A percentile compares a stretch with the other conserved stretches of the same genome.
Conservation (phyloP, 441 rosid species). For the Adansonia gregorii region DNA sequence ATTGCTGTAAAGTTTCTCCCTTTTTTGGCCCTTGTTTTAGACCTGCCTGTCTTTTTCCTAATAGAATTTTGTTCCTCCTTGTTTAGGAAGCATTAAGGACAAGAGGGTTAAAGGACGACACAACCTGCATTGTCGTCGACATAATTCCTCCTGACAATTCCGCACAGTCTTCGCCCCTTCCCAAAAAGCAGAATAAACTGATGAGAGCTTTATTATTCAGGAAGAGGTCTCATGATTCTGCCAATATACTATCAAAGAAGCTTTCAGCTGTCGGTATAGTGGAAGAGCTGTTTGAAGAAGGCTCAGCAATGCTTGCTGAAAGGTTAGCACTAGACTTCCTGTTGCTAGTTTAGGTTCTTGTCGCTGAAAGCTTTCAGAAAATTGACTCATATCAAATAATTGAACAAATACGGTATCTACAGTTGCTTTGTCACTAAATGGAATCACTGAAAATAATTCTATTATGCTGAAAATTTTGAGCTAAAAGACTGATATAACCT, state of each 20-base stretch:
- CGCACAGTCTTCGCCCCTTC: slow-evolving; percentile 40
- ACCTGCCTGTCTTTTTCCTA: neutral
- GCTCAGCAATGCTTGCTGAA: slow-evolving; percentile 91
- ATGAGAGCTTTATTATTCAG: slow-evolving; percentile 59
- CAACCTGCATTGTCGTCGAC: slow-evolving; percentile 88
- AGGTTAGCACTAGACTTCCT: slow-evolving; percentile 49
- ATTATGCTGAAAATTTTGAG: neutral
- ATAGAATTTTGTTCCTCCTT: slow-evolving; percentile 11
- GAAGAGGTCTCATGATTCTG: slow-evolving; percentile 56
- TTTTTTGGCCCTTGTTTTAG: slow-evolving; percentile 1
- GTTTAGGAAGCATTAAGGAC: slow-evolving; percentile 78
- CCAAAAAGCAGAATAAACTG: slow-evolving; percentile 64
- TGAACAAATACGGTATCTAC: neutral
- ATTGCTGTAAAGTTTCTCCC: slow-evolving; percentile 7
- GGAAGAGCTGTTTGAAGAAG: slow-evolving; percentile 95
- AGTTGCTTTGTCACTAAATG: neutral
- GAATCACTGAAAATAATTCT: neutral
- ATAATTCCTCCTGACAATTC: slow-evolving; percentile 73
- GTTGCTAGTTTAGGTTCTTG: neutral
- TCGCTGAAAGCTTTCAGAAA: no score
- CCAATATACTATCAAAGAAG: slow-evolving; percentile 60
- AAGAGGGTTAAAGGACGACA: slow-evolving; percentile 86
- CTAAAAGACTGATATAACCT: neutral
- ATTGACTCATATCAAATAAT: neutral
- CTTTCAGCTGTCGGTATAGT: slow-evolving; percentile 71